Conservation (phyloP, 2,329 filamentous ascomycete genomes). For the Colletotrichum australisinense region DNA sequence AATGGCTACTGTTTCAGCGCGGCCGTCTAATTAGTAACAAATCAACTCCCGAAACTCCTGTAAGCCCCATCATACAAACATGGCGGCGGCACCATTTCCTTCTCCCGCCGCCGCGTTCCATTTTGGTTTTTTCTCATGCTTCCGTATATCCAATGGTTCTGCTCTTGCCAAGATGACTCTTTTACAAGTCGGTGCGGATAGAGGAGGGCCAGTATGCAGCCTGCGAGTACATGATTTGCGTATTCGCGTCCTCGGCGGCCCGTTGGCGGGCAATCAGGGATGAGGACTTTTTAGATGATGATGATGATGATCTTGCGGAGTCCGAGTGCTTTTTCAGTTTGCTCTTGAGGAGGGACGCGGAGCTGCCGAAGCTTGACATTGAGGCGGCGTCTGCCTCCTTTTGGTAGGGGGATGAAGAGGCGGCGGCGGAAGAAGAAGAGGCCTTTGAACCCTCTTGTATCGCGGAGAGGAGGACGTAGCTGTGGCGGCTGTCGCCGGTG, state of each 20-base stretch:
- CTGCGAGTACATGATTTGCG: neutral
- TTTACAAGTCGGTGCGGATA: conserved; percentile 13
- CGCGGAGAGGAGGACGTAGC: conserved; percentile 22
- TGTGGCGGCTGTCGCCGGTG: conserved; percentile 29
- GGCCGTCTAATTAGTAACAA: neutral
- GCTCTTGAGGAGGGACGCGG: conserved; percentile 21
- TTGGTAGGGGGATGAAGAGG: conserved; percentile 5
- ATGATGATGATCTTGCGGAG: neutral
- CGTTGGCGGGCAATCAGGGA: conserved; percentile 26
- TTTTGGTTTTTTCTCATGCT: neutral
- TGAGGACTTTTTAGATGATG: conserved; percentile 15
- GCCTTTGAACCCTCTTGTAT: conserved; percentile 9
- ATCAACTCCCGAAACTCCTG: neutral
- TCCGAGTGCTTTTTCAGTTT: neutral
- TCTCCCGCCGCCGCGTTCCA: neutral
- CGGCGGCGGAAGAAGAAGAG: neutral
- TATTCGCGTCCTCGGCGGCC: conserved; percentile 21
- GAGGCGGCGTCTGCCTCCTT: conserved; percentile 29
- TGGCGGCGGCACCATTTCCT: neutral
- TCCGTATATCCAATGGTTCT: neutral
- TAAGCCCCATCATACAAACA: neutral
- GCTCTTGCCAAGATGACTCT: neutral
- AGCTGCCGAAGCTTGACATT: conserved; percentile 37
- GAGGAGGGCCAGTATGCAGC: neutral
- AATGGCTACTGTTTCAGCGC: neutral